Base-by-base conservation (phyloP, 768 basidiomycete species). In the Russula sp. region DNA sequence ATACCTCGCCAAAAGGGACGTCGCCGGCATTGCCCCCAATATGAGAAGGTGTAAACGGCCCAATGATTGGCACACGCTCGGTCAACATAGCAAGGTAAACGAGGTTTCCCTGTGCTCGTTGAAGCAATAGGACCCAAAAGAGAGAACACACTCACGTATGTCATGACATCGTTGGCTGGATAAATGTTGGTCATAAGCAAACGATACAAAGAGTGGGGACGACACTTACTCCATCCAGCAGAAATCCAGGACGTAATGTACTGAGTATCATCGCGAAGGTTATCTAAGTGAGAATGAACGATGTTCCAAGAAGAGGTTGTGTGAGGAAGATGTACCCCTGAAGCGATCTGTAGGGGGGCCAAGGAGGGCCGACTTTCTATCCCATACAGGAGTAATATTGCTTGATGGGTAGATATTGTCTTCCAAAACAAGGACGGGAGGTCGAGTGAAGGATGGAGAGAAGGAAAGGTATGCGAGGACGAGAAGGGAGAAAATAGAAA, bases 131-230 rank as follows among this genome's bases (percentile, higher is more conserved):
- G 34, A 18, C 4, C 8, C 39, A 44, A 13, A n/a, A 48, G 39
- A 44, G 10, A 22, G 5, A 39, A n/a, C 5, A 16, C 54, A 67
- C 80, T 67, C 63, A 84, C 84, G 70, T 84, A 85, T 61, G 87
- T 87, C 82, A 88, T 87, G 35, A 88, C 85, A 74, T 89, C 87
- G 77, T 89, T 89, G 7, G 87, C 87, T 89, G 55, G 16, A 40
- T 31, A 22, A 44, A 14, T 6, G 32, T 35, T 32, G 45, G 18
- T 22, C n/a, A 7, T 31, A 35, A 39, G 18, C 18, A 50, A 52
- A 60, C 32, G 14, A 32, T 18, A 52, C 48, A 42, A 20, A 50
- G 16, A 4, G 47, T 16, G 20, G 22, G 57, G 37, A 42, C 6
- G n/a, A 32, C 20, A 70, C 74, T 57, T 34, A 75, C 74, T 88